Evolutionary conservation across 192 early-diverging fungal genomes (phyloP), one percentile per base, ranked within the genome.

Genomic region (Entrophospora sp.): DNA sequence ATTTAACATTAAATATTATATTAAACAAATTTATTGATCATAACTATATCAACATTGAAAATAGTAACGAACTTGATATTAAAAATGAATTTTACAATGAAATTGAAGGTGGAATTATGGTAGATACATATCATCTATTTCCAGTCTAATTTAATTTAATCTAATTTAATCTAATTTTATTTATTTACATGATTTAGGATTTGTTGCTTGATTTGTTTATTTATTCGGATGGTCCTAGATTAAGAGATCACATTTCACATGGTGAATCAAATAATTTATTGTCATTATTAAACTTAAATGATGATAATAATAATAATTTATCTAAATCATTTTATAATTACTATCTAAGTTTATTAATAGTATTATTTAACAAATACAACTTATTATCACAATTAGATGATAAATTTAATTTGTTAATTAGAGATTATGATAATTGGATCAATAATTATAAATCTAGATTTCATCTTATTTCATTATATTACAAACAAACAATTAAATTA

Each of bases 201-300:
- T 34, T 68, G 18, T 12, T 68, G 8, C 58, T 61, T 45, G 67
- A 68, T 61, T 43, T 68, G n/a, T 68, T 68, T 35, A 25, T 68
- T 35, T 34, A 68, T 58, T 13, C 6, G 28, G 43, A 13, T 37
- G 67, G 67, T 16, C 67, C 67, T 12, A 45, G 31, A 22, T 25
- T 68, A 28, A 49, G 67, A 25, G 42, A 68, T 49, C 55, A 37
- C 7, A 32, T 68, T 30, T 58, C 67, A 25, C 67, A 68, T 34
- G 67, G 67, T 4, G 67, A 68, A 45, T 24, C 37, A n/a, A 61
- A 68, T 43, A 16, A 61, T 36, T 31, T 61, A 9, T 8, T 68
- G 8, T 38, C 24, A 5, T 25, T 42, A 3, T 30, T 38, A 48
- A 4, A 3, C 22, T 34, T 52, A n/a, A n/a, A n/a, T n/a, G n/a